Percentiles rank a stretch among this genome's conserved stretches.
Evolutionary conservation across 169 alveolate genomes (phyloP).

Genomic region (Plasmodium billcollinsi): DNA sequence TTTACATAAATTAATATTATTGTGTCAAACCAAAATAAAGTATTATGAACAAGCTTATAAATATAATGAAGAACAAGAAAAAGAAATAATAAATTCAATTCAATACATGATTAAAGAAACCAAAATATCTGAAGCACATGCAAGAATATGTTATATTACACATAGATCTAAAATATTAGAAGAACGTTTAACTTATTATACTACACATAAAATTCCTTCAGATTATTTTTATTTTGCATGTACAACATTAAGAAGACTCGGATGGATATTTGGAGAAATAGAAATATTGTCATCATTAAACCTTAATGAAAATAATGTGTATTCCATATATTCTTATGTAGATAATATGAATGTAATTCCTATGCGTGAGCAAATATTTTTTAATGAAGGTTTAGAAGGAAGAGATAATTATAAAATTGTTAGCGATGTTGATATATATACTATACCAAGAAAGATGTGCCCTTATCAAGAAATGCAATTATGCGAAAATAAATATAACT

Average conservation of each 20-base stretch:
- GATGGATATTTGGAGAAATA: constrained; percentile 71
- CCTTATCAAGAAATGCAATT: constrained; percentile 32
- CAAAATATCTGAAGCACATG: constrained; percentile 52
- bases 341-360: constrained; percentile 48
- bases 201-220: constrained; percentile 20
- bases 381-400: constrained; percentile 71
- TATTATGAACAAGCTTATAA: constrained; percentile 57
- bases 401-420: constrained; percentile 23
- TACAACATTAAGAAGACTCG: constrained; percentile 43
- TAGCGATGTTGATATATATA: constrained; percentile 41
- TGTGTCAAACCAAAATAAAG: constrained; percentile 59
- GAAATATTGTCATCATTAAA: constrained; percentile 17
- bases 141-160: constrained; percentile 55
- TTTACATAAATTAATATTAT: constrained; percentile 46
- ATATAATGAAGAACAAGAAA: constrained; percentile 54
- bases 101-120: constrained; percentile 61
- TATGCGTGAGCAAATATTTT: constrained; percentile 58
- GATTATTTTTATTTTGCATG: constrained; percentile 67
- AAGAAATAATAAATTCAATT: constrained; percentile 14
- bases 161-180: constrained; percentile 67
- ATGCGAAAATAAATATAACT: constrained; percentile 54
- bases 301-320: constrained; percentile 4
- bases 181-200: constrained; percentile 39
- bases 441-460: constrained; percentile 55
- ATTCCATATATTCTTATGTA: constrained; percentile 42